Evolutionary conservation across 305 asterid species (phyloP), one percentile per base, ranked within the genome.

Genomic region (Fraxinus albicans): DNA sequence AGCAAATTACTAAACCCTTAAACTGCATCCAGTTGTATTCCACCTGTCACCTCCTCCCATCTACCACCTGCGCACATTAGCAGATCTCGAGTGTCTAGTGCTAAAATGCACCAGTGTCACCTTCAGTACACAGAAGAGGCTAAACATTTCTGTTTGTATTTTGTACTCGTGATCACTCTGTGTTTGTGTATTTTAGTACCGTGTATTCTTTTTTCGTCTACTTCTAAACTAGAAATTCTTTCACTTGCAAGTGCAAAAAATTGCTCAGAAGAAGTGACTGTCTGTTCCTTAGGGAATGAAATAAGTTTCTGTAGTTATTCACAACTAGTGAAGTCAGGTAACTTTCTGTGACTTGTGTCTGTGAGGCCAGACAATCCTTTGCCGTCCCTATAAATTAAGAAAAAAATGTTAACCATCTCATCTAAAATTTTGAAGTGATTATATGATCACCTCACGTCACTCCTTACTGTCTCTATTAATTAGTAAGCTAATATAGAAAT

Each of bases 121-220:
- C 27, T 29, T 40, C 74, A 3, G 74, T 29, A 67, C 74, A 67
- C 8, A 67, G 36, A 67, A 12, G 74, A 67, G n/a, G 74, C 36
- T 67, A 25, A 67, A 67, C 17, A 0, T 12, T 27, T 67, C 19
- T 27, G 34, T 27, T 27, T 67, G 74, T 67, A 67, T 77, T 4
- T 50, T 40, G 77, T 79, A 29, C 86, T 82, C 85, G 87, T 85
- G 83, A 88, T 80, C 25, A 67, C 73, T 10, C 23, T 77, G 0
- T 72, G 85, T 81, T 79, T 80, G 10, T 38, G 47, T 40, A 8
- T 40, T 40, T 40, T 40, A 40, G 78, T 73, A 35, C 38, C 31
- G 79, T 82, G 35, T 84, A 80, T 60, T 60, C 33, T 8, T 8
- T 40, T 75, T 27, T 73, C 85, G 80, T 83, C 82, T 44, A 50